Percentiles rank a stretch among this genome's conserved stretches.
phyloP scores from a whole-genome alignment of 768 basidiomycete genomes.

The Agrocybe pediades region DNA sequence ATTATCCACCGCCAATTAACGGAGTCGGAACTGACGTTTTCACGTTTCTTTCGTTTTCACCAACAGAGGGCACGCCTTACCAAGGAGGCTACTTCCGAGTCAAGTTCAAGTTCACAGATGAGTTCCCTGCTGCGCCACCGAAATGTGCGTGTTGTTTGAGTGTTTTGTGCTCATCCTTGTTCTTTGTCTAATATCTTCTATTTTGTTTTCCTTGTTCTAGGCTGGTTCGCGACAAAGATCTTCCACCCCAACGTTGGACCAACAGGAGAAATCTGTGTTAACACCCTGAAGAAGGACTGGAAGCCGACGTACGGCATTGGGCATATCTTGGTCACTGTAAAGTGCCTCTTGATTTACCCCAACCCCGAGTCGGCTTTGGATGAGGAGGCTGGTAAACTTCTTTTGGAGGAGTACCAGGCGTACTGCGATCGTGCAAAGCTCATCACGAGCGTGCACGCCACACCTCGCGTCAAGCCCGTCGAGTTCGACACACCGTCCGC shows the following conservation, averaged over 20 bases:
- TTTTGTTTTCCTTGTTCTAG: constrained; percentile 36
- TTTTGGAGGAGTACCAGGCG: constrained; percentile 86
- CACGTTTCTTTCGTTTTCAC: constrained; percentile 20
- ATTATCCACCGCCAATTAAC: neutral
- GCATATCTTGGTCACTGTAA: constrained; percentile 91
- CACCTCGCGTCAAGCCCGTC: constrained; percentile 68
- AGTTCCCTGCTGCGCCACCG: constrained; percentile 92
- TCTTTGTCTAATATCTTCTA: neutral
- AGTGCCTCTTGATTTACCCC: constrained; percentile 94
- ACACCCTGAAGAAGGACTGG: constrained; percentile 98
- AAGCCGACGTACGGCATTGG: constrained; percentile 87
- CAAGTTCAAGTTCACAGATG: constrained; percentile 88
- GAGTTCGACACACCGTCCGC: constrained; percentile 62
- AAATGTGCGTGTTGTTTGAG: constrained; percentile 86
- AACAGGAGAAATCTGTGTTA: constrained; percentile 92
- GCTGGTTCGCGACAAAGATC: constrained; percentile 91
- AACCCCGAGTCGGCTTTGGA: constrained; percentile 96
- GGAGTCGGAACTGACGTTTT: constrained; percentile 13
- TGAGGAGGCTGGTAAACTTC: constrained; percentile 92
- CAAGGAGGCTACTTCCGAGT: constrained; percentile 69
- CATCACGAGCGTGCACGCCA: constrained; percentile 91
- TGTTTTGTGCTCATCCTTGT: neutral
- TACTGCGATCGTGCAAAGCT: constrained; percentile 87
- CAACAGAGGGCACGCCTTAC: constrained; percentile 64
- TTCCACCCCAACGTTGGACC: constrained; percentile 96